These are phyloP conservation scores for Mycena rebaudengoi DNA, from an alignment of 768 basidiomycete genomes.

Conservation along the genomic window DNA sequence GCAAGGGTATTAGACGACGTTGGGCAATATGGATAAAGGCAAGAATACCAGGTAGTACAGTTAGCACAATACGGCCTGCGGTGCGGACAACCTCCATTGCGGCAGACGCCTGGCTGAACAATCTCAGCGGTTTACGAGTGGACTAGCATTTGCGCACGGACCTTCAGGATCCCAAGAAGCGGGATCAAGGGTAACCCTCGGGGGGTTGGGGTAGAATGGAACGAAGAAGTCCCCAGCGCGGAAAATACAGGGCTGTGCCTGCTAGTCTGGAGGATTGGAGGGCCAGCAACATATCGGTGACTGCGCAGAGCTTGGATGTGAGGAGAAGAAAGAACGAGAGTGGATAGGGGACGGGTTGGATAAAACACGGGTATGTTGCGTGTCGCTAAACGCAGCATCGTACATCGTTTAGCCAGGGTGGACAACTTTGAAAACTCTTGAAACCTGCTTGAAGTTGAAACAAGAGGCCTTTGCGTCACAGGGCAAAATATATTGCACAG, in stretches of 20 bases:
- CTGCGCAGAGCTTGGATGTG: conserved; percentile 5
- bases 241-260: background rate
- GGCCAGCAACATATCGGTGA: conserved; percentile 22
- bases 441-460: too few species aligned
- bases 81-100: conserved; percentile 76
- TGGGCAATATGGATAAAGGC: background rate
- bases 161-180: conserved; percentile 71
- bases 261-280: conserved; percentile 26
- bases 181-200: conserved; percentile 55
- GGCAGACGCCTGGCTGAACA: conserved; percentile 68
- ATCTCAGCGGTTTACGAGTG: background rate
- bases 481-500: too few species aligned
- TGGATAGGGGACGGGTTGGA: conserved; percentile 22
- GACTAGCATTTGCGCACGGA: background rate
- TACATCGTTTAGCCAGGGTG: conserved; percentile 46
- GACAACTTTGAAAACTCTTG: conserved; percentile 28
- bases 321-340: conserved; percentile 17
- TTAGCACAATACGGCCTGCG: conserved; percentile 74
- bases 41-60: conserved; percentile 63
- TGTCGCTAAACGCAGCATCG: conserved; percentile 59
- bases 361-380: conserved; percentile 36
- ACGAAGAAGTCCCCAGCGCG: conserved; percentile 29
- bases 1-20: background rate
- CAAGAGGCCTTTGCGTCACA: too few species aligned
- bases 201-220: conserved; percentile 50